Conservation (phyloP, 257 asterid genomes). For the Coffea eugenioides region DNA sequence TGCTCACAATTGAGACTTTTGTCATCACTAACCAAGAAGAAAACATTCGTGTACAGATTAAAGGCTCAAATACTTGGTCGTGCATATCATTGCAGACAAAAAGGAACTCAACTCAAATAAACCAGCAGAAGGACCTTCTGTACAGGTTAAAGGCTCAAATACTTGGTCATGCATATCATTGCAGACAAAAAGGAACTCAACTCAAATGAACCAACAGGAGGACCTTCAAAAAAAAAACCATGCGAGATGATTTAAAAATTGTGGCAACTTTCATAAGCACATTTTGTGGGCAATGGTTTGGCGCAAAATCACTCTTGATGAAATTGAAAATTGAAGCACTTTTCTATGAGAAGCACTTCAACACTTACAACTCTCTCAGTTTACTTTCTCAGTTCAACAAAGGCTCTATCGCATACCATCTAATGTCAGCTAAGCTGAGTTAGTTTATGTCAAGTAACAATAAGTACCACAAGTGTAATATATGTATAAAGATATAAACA, state of each 20-base stretch:
- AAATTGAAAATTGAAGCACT: background rate
- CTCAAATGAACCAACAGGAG: no score
- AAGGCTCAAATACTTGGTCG: background rate
- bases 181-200: no score
- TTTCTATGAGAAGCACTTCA: constrained; percentile 3
- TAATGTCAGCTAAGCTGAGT: background rate
- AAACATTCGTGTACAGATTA: no score
- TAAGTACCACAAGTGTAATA: background rate
- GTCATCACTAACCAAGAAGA: background rate
- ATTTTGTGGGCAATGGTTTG: background rate
- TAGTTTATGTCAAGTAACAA: background rate
- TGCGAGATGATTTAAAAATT: no score
- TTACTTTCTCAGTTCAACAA: background rate
- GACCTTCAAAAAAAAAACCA: no score
- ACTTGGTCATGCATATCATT: background rate
- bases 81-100: background rate
- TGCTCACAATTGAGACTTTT: no score
- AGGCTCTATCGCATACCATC: background rate
- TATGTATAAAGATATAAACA: background rate
- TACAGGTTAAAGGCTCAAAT: background rate
- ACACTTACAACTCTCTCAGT: background rate
- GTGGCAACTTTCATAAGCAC: background rate
- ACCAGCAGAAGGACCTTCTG: no score
- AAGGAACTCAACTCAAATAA: no score
- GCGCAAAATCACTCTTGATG: background rate